These are phyloP conservation scores for Moringa oleifera DNA, from an alignment of 345 rosid genomes.

Conservation along the genomic window DNA sequence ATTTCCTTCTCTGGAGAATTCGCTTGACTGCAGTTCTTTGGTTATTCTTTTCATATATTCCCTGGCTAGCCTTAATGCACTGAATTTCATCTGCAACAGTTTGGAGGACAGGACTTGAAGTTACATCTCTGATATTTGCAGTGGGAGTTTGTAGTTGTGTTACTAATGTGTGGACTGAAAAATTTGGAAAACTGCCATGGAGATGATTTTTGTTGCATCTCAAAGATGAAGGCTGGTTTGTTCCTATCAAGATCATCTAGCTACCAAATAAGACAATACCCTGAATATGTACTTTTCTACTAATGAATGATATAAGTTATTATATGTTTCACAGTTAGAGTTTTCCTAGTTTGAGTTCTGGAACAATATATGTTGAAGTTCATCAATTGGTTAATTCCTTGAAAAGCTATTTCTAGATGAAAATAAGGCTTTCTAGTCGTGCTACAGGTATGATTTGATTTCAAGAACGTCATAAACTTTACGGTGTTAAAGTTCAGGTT, in stretches of 20 bases:
- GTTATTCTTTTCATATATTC: conserved; percentile 61
- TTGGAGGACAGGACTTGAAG: not conserved
- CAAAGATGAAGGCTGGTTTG: not conserved
- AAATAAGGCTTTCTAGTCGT: not conserved
- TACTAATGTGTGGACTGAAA: not conserved
- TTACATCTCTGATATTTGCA: not conserved
- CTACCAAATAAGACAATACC: not conserved
- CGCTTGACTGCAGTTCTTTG: conserved; percentile 40
- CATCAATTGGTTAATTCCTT: conserved; percentile 1
- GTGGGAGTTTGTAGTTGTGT: not conserved
- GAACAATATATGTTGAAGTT: not conserved
- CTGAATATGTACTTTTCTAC: not conserved
- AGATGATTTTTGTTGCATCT: not conserved
- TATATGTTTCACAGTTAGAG: not conserved
- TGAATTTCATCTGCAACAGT: conserved; percentile 59
- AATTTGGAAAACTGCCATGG: not conserved
- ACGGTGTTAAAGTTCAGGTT: not conserved
- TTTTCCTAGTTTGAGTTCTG: not conserved
- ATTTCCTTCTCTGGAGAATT: conserved; percentile 32
- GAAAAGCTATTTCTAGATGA: not conserved
- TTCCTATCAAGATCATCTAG: not conserved
- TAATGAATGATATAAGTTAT: not conserved
- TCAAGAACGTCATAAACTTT: not conserved
- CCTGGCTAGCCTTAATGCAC: conserved; percentile 60
- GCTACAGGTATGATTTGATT: not conserved